Evolutionary conservation across 306 rosid genomes (phyloP).

Genomic region (Trichosanthes truncata): DNA sequence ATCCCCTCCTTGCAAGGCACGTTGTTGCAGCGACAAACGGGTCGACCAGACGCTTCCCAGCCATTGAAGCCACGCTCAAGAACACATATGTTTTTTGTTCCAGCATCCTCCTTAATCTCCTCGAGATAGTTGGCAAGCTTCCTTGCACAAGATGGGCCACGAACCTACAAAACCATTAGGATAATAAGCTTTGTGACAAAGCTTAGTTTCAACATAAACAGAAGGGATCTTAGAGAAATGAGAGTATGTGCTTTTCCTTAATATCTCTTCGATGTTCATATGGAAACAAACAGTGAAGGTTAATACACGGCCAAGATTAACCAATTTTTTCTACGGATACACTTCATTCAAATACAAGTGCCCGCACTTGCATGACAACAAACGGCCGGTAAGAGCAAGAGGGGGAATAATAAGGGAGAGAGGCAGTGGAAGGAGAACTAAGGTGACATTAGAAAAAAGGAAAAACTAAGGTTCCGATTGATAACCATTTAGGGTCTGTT

Average conservation of each 20-base stretch:
- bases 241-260: neutral
- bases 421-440: neutral
- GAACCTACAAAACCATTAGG: constrained; percentile 47
- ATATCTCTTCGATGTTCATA: neutral
- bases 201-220: neutral
- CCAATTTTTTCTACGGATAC: neutral
- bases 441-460: neutral
- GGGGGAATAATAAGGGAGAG: neutral
- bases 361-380: neutral
- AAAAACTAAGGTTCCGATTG: neutral
- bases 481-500: too few relatives aligned
- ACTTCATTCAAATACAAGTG: neutral
- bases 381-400: neutral
- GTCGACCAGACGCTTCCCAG: constrained; percentile 85
- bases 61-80: constrained; percentile 94
- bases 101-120: constrained; percentile 53
- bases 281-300: neutral
- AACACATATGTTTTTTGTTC: constrained; percentile 68
- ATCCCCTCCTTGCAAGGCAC: constrained; percentile 45
- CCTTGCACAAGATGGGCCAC: constrained; percentile 86
- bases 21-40: constrained; percentile 72
- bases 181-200: neutral
- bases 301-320: neutral
- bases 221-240: neutral
- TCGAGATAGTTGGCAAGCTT: constrained; percentile 54